phyloP scores from a whole-genome alignment of 148 eudicot species.

The Cornus kousa region DNA sequence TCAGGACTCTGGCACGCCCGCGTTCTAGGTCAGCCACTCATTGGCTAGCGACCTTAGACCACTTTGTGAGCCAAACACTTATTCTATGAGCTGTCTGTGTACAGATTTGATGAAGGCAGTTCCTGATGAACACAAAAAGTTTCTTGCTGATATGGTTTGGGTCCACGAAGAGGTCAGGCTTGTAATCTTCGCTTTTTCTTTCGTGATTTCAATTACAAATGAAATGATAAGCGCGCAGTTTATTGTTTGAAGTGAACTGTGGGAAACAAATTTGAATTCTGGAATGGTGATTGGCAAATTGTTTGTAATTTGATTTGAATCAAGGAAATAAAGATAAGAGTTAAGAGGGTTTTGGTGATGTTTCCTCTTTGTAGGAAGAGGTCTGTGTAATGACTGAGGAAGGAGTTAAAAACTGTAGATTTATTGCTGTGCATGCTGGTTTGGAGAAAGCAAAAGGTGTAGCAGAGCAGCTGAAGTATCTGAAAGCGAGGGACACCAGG shows the following conservation, averaged over 20 bases:
- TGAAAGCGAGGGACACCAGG: constrained; percentile 69
- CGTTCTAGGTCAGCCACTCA: too few species aligned
- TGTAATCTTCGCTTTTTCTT: not conserved
- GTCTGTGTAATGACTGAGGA: constrained; percentile 60
- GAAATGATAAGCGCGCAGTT: not conserved
- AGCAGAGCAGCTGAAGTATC: constrained; percentile 57
- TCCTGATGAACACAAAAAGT: constrained; percentile 87
- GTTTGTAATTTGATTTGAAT: not conserved
- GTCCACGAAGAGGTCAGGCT: constrained; percentile 85
- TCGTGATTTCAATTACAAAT: not conserved
- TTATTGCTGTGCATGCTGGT: constrained; percentile 90
- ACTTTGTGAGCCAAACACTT: too few species aligned
- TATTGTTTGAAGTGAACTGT: not conserved
- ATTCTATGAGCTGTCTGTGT: not conserved
- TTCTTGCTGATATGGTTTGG: constrained; percentile 88
- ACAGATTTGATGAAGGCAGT: constrained; percentile 75
- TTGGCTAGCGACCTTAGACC: too few species aligned
- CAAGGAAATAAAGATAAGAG: not conserved
- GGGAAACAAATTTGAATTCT: not conserved
- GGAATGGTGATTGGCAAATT: not conserved
- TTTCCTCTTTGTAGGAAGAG: constrained; percentile 46
- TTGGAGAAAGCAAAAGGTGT: constrained; percentile 62
- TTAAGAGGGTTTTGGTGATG: not conserved
- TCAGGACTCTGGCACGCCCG: too few species aligned
- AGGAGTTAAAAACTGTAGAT: constrained; percentile 57